Evolutionary conservation across 768 basidiomycete species (phyloP), one percentile per base, ranked within the genome.

Genomic region (Daedalea quercina): DNA sequence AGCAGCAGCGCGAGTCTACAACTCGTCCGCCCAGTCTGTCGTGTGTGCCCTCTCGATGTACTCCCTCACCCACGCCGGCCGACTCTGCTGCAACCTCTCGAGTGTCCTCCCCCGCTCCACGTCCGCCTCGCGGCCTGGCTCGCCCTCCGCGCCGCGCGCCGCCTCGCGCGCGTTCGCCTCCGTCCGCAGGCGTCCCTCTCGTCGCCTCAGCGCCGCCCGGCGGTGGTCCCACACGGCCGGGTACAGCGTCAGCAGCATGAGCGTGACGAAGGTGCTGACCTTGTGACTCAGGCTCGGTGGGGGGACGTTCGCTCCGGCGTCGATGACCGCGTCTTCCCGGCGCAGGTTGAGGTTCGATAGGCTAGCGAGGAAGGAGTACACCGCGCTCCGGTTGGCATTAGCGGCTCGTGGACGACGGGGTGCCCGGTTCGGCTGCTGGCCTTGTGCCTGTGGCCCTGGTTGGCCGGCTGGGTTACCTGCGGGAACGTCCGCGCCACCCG

Each of bases 141-240:
- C 63, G 19, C 49, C 53, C 28, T 51, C 62, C 26, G 35, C 51
- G 49, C 59, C 63, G 64, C 26, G 24, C 41, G 60, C 56, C 15
- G 60, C 60, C 42, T 68, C 67, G 13, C 68, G 56, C 3, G 63
- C 67, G 55, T 77, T 78, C 54, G 79, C 80, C 66, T 89, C 87
- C 26, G 81, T 84, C 56, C 85, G 74, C 33, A 90, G 64, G 42
- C 76, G 74, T 8, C 84, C 81, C 69, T 90, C 87, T 48, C 87
- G 69, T 54, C 72, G 73, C 58, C 79, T 71, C 60, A 90, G 74
- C 13, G 74, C 76, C 20, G 63, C 68, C 46, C 86, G 71, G 60
- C 87, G 73, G 54, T 80, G 76, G 61, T 88, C 82, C 80, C 87
- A 88, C 37, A 87, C 72, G 35, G 85, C 87, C 3, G 87, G 87